Percentiles rank a stretch among this genome's conserved stretches.
phyloP scores from a whole-genome alignment of 2,329 filamentous ascomycete genomes.

The Albifimbria verrucaria region DNA sequence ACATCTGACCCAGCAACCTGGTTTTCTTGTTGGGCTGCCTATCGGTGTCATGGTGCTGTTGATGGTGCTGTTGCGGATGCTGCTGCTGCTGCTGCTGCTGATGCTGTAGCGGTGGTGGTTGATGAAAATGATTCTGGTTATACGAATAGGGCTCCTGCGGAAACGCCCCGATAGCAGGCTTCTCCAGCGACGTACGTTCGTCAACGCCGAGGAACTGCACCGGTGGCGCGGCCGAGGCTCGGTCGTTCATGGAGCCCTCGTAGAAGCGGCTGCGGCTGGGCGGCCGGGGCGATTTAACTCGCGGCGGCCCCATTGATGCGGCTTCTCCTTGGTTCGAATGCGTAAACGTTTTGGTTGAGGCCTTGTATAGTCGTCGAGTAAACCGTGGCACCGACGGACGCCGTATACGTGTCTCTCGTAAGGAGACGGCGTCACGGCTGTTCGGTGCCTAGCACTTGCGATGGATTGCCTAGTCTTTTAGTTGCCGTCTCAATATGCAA shows the following conservation, averaged over 20 bases:
- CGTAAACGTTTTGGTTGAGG: slow-evolving; percentile 7
- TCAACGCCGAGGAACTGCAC: slow-evolving; percentile 57
- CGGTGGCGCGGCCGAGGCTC: slow-evolving; percentile 68
- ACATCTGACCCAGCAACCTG: slow-evolving; percentile 32
- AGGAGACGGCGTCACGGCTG: too few relatives aligned
- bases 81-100: slow-evolving; percentile 7
- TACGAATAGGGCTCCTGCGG: slow-evolving; percentile 9
- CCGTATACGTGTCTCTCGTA: too few relatives aligned
- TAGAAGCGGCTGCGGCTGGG: slow-evolving; percentile 54
- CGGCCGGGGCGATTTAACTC: slow-evolving; percentile 27
- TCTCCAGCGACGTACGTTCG: slow-evolving; percentile 27
- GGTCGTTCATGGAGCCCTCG: slow-evolving; percentile 86
- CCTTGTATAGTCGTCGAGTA: slow-evolving; percentile 2
- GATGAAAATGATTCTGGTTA: neutral
- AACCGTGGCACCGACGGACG: too few relatives aligned
- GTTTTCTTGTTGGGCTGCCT: slow-evolving; percentile 18
- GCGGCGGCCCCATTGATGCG: slow-evolving; percentile 23
- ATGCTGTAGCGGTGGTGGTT: slow-evolving; percentile 1
- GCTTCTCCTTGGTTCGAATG: slow-evolving; percentile 1
- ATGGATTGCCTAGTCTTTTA: too few relatives aligned
- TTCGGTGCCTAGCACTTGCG: too few relatives aligned
- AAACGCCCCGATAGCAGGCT: slow-evolving; percentile 10
- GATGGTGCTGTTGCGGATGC: slow-evolving; percentile 3
- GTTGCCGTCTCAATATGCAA: too few relatives aligned
- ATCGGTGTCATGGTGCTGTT: slow-evolving; percentile 8